Evolutionary conservation across 75 land plant species (phyloP), one percentile per base, ranked within the genome.

Genomic region (Cupressus sempervirens): DNA sequence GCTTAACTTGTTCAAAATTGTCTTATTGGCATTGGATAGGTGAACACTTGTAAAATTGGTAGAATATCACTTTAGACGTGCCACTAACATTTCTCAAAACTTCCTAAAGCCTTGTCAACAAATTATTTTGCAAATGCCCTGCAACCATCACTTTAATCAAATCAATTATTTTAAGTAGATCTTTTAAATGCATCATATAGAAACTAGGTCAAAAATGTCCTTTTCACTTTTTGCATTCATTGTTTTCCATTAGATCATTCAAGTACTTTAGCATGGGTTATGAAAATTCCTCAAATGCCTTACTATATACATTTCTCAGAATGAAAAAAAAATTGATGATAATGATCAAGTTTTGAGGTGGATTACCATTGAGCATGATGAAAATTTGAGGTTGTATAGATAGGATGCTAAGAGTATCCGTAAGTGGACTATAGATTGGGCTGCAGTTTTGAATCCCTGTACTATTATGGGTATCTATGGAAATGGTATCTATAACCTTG

Each of bases 351-450:
- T 86, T 46, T 45, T 87, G 23, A 80, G 91, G 20, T 79, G 92
- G 29, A 56, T 93, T 74, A 89, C 85, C 0, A 80, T 93, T 36
- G 92, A 91, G 85, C 52, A 77, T 4, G 91, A 93, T 84, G 94
- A 92, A 26, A 93, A 91, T 81, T 18, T 93, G 50, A 72, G 92
- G 30, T 62, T 91, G 80, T 91, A 89, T 58, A 76, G 90, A 79
- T 92, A 90, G 91, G 93, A 90, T 68, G 77, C 86, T 34, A 86
- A 86, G 75, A 86, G 87, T 68, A 87, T 87, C 10, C 85, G 87
- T 1, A 81, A 82, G 43, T 93, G 94, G 94, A 86, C 87, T 30
- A 76, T 89, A 7, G 89, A 91, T 15, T 93, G 94, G 94, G 89
- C 89, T 16, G 92, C 94, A 0, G 90, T 91, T 2, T 89, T 89